Base-by-base conservation (phyloP, 345 rosid species). In the Euphorbia tirucalli region DNA sequence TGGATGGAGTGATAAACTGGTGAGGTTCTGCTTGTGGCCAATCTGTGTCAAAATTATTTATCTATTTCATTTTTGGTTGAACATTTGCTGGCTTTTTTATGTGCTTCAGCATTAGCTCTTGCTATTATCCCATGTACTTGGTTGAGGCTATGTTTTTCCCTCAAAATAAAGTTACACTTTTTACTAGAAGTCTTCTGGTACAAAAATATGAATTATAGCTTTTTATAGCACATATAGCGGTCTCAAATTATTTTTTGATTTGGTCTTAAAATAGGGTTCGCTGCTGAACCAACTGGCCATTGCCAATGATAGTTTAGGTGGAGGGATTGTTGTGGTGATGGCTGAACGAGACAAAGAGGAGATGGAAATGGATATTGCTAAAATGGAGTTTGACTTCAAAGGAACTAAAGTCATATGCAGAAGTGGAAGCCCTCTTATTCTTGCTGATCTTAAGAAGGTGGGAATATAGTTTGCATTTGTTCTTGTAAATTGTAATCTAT, bases 1-100 rank as follows among this genome's bases (percentile, higher is more conserved):
- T 82, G 94, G 94, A 22, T 87, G 91, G 94, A 89, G 94, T 74
- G 94, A 89, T 81, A 89, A 89, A 80, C 72, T 89, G 88, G 94
- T 89, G 86, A 82, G 66, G 41, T 56, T 79, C 83, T 77, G 8
- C 67, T 46, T 73, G 61, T 18, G 44, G 49, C 28, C 60, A 63
- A n/a, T 35, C 31, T 1, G 7, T 54, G 11, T 61, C 31, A 39
- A 70, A 58, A 32, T 8, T 70, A 46, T 61, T 65, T 69, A 8
- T 54, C 46, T 25, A 54, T 63, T n/a, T 39, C 9, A 10, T 5
- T 24, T 2, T 19, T 13, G n/a, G 9, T 8, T 35, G 22, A 37
- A 62, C 31, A 21, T 24, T 21, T 39, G 0, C 13, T 41, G 24
- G 0, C n/a, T 61, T 31, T 61, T 2, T 61, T 18, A 3, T 31